Evolutionary conservation across 306 rosid genomes (phyloP), one percentile per base, ranked within the genome.

Genomic region (Hippophae gyantsensis): DNA sequence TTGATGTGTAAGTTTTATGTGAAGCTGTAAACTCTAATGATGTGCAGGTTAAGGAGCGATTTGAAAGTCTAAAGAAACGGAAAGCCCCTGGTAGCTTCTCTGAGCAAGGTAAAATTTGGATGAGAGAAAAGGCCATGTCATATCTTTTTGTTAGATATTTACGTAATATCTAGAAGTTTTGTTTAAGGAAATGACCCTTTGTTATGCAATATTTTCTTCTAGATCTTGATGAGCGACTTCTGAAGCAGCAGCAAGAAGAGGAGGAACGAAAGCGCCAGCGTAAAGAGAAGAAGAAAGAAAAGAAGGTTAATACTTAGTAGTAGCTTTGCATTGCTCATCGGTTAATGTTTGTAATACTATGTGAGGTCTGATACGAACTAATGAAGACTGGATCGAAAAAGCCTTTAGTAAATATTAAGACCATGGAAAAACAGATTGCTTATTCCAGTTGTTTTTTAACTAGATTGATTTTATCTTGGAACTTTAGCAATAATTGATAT

Each of bases 231-330:
- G 99, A 86, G 13, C 79, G 99, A 68, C 82, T 93, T 61, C 52
- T 88, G 69, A 93, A 84, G 73, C 97, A 88, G 70, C 99, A 88
- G 76, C 94, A 88, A 69, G 99, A 93, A 72, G 99, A 93, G 81
- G 99, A 88, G 68, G 95, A 92, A 72, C 82, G 84, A 68, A 92
- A 88, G 77, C 85, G 94, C 57, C 78, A 80, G 61, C 96, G 94
- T 43, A 79, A 90, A 18, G 99, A 92, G 84, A 92, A 72, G 82
- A 92, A 88, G 77, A 92, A 88, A 63, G 97, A 92, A 66, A 92
- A 81, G 73, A 84, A 86, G 95, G 99, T 86, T 57, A 18, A 18
- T 18, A 18, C 23, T 18, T 18, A 18, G 23, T 18, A 38, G 84
- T 49, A 14, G 56, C 43, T 25, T 68, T 8, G 47, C 18, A 59